Evolutionary conservation across 116 monocot species (phyloP).

Genomic region (Trichopus zeylanicus): DNA sequence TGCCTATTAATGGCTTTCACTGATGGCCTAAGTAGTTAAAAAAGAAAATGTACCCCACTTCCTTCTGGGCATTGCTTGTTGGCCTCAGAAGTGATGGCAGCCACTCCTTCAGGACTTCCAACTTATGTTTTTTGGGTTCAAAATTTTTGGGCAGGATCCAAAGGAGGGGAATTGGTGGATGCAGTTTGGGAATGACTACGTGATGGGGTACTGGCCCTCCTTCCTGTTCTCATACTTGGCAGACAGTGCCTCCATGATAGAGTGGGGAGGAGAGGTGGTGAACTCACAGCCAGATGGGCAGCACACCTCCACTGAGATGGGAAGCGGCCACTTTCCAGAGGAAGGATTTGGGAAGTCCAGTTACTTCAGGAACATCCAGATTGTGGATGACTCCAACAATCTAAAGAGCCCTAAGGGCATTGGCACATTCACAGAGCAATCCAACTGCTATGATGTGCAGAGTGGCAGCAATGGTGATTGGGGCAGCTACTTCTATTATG

Average conservation of each 20-base stretch:
- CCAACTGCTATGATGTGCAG: slow-evolving; percentile 61
- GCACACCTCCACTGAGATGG: slow-evolving; percentile 63
- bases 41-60: not conserved
- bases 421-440: slow-evolving; percentile 40
- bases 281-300: slow-evolving; percentile 39
- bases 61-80: no score
- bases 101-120: no score
- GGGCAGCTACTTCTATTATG: slow-evolving; percentile 64
- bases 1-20: not conserved
- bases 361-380: slow-evolving; percentile 58
- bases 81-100: no score
- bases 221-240: slow-evolving; percentile 56
- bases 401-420: slow-evolving; percentile 25
- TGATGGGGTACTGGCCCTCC: slow-evolving; percentile 68
- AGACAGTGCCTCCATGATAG: slow-evolving; percentile 44
- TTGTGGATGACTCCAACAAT: slow-evolving; percentile 49
- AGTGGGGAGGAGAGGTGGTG: slow-evolving; percentile 66
- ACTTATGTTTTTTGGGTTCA: no score
- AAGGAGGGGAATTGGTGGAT: slow-evolving; percentile 74
- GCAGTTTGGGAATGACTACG: slow-evolving; percentile 42
- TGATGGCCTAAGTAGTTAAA: no score
- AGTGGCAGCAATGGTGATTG: slow-evolving; percentile 40
- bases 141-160: slow-evolving; percentile 35
- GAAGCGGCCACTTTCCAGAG: slow-evolving; percentile 53
- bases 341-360: slow-evolving; percentile 55